Evolutionary conservation across 1,284 basidiomycete genomes (phyloP), one percentile per base, ranked within the genome.

Genomic region (Mycosarcoma maydis): DNA sequence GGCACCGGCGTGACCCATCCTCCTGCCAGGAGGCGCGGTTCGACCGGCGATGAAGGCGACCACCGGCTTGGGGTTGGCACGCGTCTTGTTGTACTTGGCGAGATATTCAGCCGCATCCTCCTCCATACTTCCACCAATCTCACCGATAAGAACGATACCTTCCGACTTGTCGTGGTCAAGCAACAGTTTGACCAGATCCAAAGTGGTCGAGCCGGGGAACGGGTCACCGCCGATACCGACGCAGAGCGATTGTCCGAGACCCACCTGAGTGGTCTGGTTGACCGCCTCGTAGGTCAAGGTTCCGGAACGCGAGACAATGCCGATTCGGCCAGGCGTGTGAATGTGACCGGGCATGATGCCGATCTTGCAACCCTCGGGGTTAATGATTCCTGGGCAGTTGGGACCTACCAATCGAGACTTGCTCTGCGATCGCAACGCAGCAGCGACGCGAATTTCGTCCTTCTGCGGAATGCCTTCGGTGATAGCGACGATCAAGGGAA

Each of bases 271-370:
- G 43, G 96, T 98, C 85, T 98, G 92, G 41, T 89, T 77, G 38
- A 80, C 77, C 3, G 80, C 79, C 50, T 80, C 76, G 73, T 81
- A 80, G 29, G 80, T 80, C 24, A 81, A 60, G 4, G 78, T 80
- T 26, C 78, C 78, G 36, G 78, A 80, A 23, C 78, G 78, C 23
- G 75, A 98, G 53, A 98, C 96, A 75, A 99, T 95, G 75, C 93
- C 92, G 58, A 49, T 78, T 42, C 90, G 93, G 54, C 95, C 95
- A 53, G 95, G 92, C 71, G 85, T 92, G 86, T 98, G 95, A 76
- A 98, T 95, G 82, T 96, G 93, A 36, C 94, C 95, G 23, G 96
- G 96, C 85, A 98, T 95, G 82, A 99, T 99, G 65, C 96, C 96
- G 89, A 99, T 98, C 86, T 98, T 98, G 87, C 96, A 99, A 16